Conservation (phyloP, 768 basidiomycete species). For the Rhizopogon vulgaris region DNA sequence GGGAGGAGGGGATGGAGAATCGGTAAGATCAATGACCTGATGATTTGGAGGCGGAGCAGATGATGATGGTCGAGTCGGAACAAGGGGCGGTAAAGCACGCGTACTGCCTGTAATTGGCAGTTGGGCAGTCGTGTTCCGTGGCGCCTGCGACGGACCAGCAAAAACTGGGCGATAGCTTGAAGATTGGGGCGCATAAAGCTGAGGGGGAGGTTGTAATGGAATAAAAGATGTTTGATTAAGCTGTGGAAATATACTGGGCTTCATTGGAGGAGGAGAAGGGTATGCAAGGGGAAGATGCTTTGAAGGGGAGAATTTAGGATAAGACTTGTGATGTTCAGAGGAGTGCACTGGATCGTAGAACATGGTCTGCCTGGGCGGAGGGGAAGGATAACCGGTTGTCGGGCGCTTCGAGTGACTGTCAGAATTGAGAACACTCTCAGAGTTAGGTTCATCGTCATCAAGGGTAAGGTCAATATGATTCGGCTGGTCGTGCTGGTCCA, state of each 20-base stretch:
- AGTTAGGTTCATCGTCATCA: conserved; percentile 53
- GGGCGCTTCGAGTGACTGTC: conserved; percentile 34
- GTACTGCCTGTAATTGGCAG: conserved; percentile 21
- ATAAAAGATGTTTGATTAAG: background rate
- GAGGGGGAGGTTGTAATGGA: conserved; percentile 13
- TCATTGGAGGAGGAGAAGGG: conserved; percentile 11
- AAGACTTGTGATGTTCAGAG: conserved; percentile 16
- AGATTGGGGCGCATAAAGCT: conserved; percentile 7
- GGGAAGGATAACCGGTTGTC: conserved; percentile 27
- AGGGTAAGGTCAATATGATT: conserved; percentile 66
- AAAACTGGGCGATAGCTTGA: conserved; percentile 46
- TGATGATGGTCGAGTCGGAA: conserved; percentile 13
- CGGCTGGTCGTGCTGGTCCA: conserved; percentile 35
- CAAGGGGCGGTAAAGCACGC: conserved; percentile 16
- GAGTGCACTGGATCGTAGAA: conserved; percentile 15
- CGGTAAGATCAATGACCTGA: conserved; percentile 73
- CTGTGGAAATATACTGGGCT: conserved; percentile 6
- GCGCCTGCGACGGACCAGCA: conserved; percentile 37
- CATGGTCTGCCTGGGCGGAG: conserved; percentile 7
- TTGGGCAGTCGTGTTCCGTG: conserved; percentile 23
- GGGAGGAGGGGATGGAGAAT: conserved; percentile 51
- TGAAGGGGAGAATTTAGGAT: conserved; percentile 5
- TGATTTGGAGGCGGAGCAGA: conserved; percentile 25
- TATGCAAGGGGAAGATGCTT: conserved; percentile 8
- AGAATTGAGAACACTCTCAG: conserved; percentile 20